Percentiles rank a stretch among this genome's conserved stretches.
These are phyloP conservation scores for Apiospora sp. DNA, from an alignment of 2,329 filamentous ascomycete genomes.

Conservation along the genomic window DNA sequence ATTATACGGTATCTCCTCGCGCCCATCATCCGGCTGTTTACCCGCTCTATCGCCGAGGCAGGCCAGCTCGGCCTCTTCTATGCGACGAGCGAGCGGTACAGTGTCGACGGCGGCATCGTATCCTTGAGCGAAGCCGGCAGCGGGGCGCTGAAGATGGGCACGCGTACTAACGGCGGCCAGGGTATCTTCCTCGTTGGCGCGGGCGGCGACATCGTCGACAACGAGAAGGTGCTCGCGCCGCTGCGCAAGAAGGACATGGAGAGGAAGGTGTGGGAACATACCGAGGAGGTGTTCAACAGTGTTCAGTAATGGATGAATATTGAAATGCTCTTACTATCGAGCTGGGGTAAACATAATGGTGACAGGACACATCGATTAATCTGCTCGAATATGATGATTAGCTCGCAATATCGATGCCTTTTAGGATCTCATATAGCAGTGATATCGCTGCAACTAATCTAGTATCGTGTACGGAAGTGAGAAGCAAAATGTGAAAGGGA, in stretches of 20 bases:
- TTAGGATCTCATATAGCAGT: too few relatives aligned
- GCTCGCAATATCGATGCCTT: too few relatives aligned
- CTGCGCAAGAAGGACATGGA: conserved; percentile 25
- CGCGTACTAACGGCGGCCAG: conserved; percentile 1
- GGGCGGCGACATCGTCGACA: conserved; percentile 21
- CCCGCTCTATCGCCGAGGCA: conserved; percentile 16
- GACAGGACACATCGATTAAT: too few relatives aligned
- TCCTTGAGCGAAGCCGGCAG: background rate
- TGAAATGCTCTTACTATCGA: background rate
- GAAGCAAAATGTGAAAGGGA: too few relatives aligned
- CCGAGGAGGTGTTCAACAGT: conserved; percentile 21
- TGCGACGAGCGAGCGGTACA: conserved; percentile 22
- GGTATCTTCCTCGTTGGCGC: conserved; percentile 26
- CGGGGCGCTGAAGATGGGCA: background rate
- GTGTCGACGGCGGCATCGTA: background rate
- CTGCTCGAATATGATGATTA: too few relatives aligned
- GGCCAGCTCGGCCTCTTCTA: conserved; percentile 25
- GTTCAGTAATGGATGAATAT: background rate
- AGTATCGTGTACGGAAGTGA: too few relatives aligned
- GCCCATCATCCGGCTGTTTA: background rate
- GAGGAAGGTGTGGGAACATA: conserved; percentile 24
- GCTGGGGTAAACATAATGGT: background rate
- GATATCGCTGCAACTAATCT: too few relatives aligned
- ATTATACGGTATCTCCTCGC: background rate
- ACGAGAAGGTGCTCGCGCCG: conserved; percentile 22